phyloP scores from a whole-genome alignment of 225 moss, liverwort and hornwort genomes.

The Climacium dendroides region DNA sequence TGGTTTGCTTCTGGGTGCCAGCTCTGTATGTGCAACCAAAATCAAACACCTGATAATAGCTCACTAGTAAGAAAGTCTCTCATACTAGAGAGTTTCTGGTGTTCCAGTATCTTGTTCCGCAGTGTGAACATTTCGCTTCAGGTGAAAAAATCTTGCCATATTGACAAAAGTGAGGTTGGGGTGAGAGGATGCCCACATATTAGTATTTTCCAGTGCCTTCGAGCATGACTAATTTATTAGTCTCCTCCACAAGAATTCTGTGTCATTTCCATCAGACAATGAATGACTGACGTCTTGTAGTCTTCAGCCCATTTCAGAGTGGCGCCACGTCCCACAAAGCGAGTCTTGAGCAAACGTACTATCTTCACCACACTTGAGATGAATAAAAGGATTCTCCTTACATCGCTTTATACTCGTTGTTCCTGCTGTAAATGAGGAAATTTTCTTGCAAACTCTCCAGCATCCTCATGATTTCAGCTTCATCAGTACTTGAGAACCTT shows the following conservation, averaged over 20 bases:
- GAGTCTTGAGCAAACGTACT: neutral
- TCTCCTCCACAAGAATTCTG: neutral
- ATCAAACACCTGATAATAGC: neutral
- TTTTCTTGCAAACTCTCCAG: slow-evolving; percentile 19
- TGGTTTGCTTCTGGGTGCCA: neutral
- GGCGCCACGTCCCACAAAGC: neutral
- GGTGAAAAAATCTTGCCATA: neutral
- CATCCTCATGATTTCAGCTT: slow-evolving; percentile 5
- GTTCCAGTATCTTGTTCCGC: neutral
- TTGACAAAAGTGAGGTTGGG: neutral
- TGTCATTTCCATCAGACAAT: neutral
- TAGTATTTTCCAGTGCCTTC: neutral
- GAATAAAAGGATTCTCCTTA: neutral
- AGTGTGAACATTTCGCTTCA: neutral
- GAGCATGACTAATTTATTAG: neutral
- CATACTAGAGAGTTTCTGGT: neutral
- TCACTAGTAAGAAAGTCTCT: neutral
- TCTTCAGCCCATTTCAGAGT: neutral
- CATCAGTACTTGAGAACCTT: neutral
- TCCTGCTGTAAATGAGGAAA: slow-evolving; percentile 12
- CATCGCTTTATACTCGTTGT: slow-evolving; percentile 19
- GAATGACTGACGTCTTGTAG: neutral
- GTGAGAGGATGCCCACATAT: neutral
- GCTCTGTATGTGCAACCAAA: neutral
- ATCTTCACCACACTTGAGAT: neutral